These are phyloP conservation scores for Aspergillus hiratsukae DNA, from an alignment of 2,329 filamentous ascomycete genomes.

Conservation along the genomic window DNA sequence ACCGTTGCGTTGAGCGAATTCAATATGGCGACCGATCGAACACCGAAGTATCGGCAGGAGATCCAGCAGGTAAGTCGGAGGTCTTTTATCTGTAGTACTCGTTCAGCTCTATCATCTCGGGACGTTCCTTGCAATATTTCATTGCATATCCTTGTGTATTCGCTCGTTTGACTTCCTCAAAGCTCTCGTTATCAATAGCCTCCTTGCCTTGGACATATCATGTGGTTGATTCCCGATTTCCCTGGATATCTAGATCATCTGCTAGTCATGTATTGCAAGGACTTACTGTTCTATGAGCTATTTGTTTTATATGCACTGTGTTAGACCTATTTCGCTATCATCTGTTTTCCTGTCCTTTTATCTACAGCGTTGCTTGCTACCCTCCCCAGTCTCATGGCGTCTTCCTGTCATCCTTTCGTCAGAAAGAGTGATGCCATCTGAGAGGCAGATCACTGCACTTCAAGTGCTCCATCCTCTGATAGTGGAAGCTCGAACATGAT, in stretches of 20 bases:
- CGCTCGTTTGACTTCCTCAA: neutral
- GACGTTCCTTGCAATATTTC: neutral
- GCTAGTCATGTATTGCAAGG: neutral
- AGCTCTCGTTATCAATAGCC: neutral
- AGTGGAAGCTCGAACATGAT: neutral
- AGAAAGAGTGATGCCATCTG: neutral
- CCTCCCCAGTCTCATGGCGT: neutral
- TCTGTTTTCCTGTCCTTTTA: neutral
- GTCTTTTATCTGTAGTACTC: neutral
- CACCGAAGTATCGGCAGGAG: slow-evolving; percentile 90
- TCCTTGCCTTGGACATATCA: neutral
- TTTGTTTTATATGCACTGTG: neutral
- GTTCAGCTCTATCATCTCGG: neutral
- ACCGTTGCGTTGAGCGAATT: neutral
- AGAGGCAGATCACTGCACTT: neutral
- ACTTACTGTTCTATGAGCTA: neutral
- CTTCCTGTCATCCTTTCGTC: neutral
- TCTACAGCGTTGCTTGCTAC: neutral
- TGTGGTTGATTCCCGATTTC: neutral
- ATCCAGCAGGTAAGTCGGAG: slow-evolving; percentile 79
- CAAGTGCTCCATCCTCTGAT: neutral
- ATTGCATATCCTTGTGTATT: neutral
- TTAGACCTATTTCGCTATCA: neutral
- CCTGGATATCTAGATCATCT: neutral
- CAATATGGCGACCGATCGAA: slow-evolving; percentile 65